phyloP scores from a whole-genome alignment of 257 asterid species.

The Craterostigma plantagineum region DNA sequence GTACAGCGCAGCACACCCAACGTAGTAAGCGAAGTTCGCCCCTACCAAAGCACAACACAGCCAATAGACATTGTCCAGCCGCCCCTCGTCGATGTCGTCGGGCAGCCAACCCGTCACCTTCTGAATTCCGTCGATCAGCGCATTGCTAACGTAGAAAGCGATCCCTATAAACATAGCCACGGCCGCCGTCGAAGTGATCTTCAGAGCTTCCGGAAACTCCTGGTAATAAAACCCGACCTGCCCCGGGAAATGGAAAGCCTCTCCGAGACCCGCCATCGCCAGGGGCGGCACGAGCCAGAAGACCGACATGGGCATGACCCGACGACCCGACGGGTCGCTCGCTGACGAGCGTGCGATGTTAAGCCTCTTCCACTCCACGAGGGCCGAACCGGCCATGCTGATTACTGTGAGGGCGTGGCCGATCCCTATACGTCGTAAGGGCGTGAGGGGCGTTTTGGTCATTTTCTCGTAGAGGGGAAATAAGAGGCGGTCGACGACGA shows the following conservation, averaged over 20 bases:
- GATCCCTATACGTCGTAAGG: conserved; percentile 42
- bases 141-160: conserved; percentile 28
- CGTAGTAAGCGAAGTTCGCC: neutral
- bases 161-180: conserved; percentile 29
- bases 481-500: conserved; percentile 25
- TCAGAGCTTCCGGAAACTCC: conserved; percentile 37
- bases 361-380: conserved; percentile 38
- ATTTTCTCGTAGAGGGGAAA: conserved; percentile 31
- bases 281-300: conserved; percentile 47
- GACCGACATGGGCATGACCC: conserved; percentile 25
- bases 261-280: conserved; percentile 36
- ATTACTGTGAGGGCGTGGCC: conserved; percentile 27
- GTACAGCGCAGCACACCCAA: neutral
- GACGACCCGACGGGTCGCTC: conserved; percentile 2
- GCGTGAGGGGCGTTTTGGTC: conserved; percentile 22
- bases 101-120: conserved; percentile 43
- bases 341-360: no score
- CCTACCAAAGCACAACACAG: conserved; percentile 16
- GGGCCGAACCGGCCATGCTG: conserved; percentile 38
- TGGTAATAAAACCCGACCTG: conserved; percentile 37
- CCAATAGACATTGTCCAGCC: conserved; percentile 60
- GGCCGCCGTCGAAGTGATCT: conserved; percentile 37
- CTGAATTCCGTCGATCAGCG: conserved; percentile 19
- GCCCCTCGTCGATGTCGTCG: conserved; percentile 43
- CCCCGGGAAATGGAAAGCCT: conserved; percentile 45